Conservation (phyloP, 805 yeast genomes). For the Blastobotrys peoriensis region DNA sequence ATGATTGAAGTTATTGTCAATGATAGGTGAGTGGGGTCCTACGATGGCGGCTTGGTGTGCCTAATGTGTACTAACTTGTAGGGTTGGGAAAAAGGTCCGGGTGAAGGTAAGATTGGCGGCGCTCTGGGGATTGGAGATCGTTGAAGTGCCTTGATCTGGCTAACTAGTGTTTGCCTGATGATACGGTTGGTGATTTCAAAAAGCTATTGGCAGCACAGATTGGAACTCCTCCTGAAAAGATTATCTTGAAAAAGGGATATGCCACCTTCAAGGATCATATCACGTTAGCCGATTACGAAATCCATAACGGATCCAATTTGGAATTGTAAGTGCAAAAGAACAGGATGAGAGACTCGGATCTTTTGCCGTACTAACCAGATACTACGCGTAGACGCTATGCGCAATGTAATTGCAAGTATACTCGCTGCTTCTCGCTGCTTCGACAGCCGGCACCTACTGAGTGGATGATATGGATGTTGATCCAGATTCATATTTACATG, state of each 20-base stretch:
- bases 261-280: slow-evolving; percentile 84
- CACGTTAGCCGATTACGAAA: slow-evolving; percentile 87
- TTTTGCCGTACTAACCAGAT: slow-evolving; percentile 6
- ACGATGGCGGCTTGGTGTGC: background rate
- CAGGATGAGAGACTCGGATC: background rate
- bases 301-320: slow-evolving; percentile 80
- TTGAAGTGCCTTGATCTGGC: background rate
- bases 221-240: slow-evolving; percentile 62
- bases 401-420: too few relatives aligned
- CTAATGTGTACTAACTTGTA: slow-evolving; percentile 18
- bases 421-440: too few relatives aligned
- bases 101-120: slow-evolving; percentile 46
- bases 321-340: slow-evolving; percentile 52
- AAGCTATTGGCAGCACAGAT: slow-evolving; percentile 74
- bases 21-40: slow-evolving; percentile 43
- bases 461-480: too few relatives aligned
- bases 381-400: slow-evolving; percentile 8
- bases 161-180: slow-evolving; percentile 63
- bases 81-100: slow-evolving; percentile 79
- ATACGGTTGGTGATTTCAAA: slow-evolving; percentile 86
- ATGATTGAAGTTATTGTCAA: slow-evolving; percentile 73
- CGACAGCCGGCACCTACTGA: too few relatives aligned
- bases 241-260: slow-evolving; percentile 75
- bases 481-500: too few relatives aligned
- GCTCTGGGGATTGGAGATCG: background rate